These are phyloP conservation scores for Parastagonospora avenae DNA, from an alignment of 2,329 filamentous ascomycete species.

Conservation along the genomic window DNA sequence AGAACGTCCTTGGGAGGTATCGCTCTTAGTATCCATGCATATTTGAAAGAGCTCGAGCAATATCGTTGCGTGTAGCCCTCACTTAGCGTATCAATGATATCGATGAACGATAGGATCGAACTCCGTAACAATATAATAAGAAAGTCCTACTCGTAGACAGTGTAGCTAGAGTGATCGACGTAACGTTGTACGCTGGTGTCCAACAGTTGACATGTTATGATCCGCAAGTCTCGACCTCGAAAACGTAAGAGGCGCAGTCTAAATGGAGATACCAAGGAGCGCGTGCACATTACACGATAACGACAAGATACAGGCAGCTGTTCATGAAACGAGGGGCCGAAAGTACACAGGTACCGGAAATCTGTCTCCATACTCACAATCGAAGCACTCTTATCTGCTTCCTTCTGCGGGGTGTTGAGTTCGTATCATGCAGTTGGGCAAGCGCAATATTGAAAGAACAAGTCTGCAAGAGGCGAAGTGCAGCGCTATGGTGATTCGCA, in stretches of 20 bases:
- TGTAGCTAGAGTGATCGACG: too few species aligned
- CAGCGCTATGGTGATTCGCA: conserved; percentile 10
- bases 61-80: too few species aligned
- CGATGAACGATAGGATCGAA: too few species aligned
- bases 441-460: conserved; percentile 4
- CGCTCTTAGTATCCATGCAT: too few species aligned
- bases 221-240: neutral
- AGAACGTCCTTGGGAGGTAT: too few species aligned
- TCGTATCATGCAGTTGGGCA: conserved; percentile 24
- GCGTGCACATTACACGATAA: conserved; percentile 17
- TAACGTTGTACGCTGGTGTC: too few species aligned
- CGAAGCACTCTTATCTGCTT: conserved; percentile 10
- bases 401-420: conserved; percentile 20
- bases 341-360: conserved; percentile 16
- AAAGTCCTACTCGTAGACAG: too few species aligned
- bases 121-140: too few species aligned
- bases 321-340: conserved; percentile 10
- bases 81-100: too few species aligned
- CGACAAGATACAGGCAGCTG: conserved; percentile 10
- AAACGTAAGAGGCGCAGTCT: conserved; percentile 19
- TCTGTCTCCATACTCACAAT: conserved; percentile 15
- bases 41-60: too few species aligned
- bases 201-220: too few species aligned
- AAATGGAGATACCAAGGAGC: conserved; percentile 6
- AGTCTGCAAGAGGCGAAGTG: conserved; percentile 6